These are phyloP conservation scores for Emmonsiellopsis sp. DNA, from an alignment of 2,329 filamentous ascomycete genomes.

Conservation along the genomic window DNA sequence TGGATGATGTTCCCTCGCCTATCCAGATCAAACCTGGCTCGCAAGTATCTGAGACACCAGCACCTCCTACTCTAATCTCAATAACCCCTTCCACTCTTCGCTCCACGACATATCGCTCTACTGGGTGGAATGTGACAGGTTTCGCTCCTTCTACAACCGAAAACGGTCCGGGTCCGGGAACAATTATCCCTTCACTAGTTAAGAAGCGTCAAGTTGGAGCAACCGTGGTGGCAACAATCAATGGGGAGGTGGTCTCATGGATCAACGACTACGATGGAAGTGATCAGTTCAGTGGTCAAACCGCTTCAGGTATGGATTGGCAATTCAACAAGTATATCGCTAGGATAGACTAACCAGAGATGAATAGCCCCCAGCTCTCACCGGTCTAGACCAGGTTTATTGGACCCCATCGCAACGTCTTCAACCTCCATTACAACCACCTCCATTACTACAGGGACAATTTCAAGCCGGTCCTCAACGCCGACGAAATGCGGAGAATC, in stretches of 20 bases:
- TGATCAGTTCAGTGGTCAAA: background rate
- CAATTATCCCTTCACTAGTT: background rate
- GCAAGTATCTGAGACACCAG: background rate
- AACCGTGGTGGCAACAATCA: conserved; percentile 4
- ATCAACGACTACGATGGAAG: conserved; percentile 1
- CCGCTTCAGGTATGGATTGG: too few relatives aligned
- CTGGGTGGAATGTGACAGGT: conserved; percentile 2
- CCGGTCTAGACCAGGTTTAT: too few relatives aligned
- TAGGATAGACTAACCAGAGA: too few relatives aligned
- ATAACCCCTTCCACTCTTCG: background rate
- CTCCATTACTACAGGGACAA: background rate
- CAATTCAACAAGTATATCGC: too few relatives aligned
- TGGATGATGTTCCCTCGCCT: background rate
- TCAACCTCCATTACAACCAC: background rate
- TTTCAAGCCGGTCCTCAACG: background rate
- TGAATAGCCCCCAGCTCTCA: too few relatives aligned
- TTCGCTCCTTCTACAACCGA: background rate
- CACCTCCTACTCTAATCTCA: background rate
- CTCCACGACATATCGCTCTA: background rate
- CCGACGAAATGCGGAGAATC: conserved; percentile 10
- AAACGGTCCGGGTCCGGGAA: background rate
- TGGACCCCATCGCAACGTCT: background rate
- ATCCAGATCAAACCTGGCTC: background rate
- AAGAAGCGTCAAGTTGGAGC: conserved; percentile 3
- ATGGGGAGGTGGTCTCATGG: conserved; percentile 7